Evolutionary conservation across 2,329 filamentous ascomycete genomes (phyloP).

Genomic region (Aureobasidium sp.): DNA sequence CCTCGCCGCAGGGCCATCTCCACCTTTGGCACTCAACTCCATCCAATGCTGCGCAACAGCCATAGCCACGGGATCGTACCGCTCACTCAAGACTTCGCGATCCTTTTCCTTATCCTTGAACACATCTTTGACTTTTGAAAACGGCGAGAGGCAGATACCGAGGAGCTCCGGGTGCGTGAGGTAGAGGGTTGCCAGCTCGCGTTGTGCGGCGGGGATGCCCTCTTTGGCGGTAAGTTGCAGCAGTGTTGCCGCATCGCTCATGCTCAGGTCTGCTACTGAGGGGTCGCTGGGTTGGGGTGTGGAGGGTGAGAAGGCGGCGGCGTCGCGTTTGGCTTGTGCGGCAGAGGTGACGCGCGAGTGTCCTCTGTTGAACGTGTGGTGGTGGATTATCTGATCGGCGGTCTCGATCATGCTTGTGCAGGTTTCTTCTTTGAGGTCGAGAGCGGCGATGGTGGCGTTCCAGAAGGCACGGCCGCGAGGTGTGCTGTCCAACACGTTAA

Average conservation of each 20-base stretch:
- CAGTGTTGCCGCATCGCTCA: slow-evolving; percentile 78
- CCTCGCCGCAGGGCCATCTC: slow-evolving; percentile 73
- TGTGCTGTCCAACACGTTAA: slow-evolving; percentile 48
- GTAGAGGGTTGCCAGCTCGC: slow-evolving; percentile 88
- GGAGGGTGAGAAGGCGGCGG: slow-evolving; percentile 22
- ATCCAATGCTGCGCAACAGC: slow-evolving; percentile 97
- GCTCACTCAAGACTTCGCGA: slow-evolving; percentile 47
- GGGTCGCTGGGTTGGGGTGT: slow-evolving; percentile 13
- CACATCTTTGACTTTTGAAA: slow-evolving; percentile 76
- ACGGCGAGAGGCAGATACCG: slow-evolving; percentile 66
- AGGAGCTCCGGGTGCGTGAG: slow-evolving; percentile 84
- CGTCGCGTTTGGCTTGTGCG: slow-evolving; percentile 26
- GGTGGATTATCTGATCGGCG: slow-evolving; percentile 58
- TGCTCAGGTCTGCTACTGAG: slow-evolving; percentile 53
- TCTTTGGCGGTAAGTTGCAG: slow-evolving; percentile 91
- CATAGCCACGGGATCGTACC: slow-evolving; percentile 81
- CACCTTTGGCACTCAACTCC: slow-evolving; percentile 78
- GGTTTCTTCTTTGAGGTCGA: slow-evolving; percentile 81
- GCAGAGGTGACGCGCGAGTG: slow-evolving; percentile 24
- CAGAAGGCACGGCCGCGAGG: slow-evolving; percentile 68
- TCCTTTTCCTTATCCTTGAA: slow-evolving; percentile 78
- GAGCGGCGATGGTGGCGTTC: slow-evolving; percentile 77
- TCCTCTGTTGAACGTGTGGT: slow-evolving; percentile 57
- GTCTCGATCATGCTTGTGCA: slow-evolving; percentile 76
- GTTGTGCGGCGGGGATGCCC: slow-evolving; percentile 77